Evolutionary conservation across 345 rosid genomes (phyloP).

Genomic region (Brassica nigra): DNA sequence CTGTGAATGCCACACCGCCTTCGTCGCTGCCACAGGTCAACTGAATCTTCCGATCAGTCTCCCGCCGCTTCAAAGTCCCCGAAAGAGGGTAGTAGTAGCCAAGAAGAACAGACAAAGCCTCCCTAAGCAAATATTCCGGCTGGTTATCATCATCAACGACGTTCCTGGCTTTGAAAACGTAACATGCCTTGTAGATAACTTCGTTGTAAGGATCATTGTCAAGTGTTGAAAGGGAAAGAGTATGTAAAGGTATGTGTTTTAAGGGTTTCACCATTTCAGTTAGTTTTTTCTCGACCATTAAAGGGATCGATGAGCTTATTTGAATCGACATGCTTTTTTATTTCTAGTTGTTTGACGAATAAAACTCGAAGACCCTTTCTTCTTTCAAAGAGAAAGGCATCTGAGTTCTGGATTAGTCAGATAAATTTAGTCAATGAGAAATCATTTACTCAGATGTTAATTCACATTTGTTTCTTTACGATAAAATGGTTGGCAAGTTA

Average conservation of each 20-base stretch:
- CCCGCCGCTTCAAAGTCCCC: slow-evolving; percentile 49
- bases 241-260: slow-evolving; percentile 43
- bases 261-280: slow-evolving; percentile 48
- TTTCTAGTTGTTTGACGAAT: not conserved
- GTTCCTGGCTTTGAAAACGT: slow-evolving; percentile 43
- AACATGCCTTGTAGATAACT: slow-evolving; percentile 42
- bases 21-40: slow-evolving; percentile 38
- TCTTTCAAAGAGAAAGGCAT: not conserved
- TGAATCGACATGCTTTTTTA: slow-evolving; percentile 11
- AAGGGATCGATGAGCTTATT: slow-evolving; percentile 11
- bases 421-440: no score
- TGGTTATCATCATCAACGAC: not conserved
- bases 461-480: no score
- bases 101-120: slow-evolving; percentile 53
- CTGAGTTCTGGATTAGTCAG: no score
- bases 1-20: slow-evolving; percentile 50
- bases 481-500: no score
- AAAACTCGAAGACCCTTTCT: not conserved
- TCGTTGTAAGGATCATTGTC: slow-evolving; percentile 51
- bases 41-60: slow-evolving; percentile 45
- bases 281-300: slow-evolving; percentile 25
- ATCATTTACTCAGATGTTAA: no score
- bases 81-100: slow-evolving; percentile 58
- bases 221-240: slow-evolving; percentile 50
- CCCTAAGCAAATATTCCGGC: slow-evolving; percentile 36